phyloP scores from a whole-genome alignment of 2,329 filamentous ascomycete species.

The Simplicillium aogashimaense region DNA sequence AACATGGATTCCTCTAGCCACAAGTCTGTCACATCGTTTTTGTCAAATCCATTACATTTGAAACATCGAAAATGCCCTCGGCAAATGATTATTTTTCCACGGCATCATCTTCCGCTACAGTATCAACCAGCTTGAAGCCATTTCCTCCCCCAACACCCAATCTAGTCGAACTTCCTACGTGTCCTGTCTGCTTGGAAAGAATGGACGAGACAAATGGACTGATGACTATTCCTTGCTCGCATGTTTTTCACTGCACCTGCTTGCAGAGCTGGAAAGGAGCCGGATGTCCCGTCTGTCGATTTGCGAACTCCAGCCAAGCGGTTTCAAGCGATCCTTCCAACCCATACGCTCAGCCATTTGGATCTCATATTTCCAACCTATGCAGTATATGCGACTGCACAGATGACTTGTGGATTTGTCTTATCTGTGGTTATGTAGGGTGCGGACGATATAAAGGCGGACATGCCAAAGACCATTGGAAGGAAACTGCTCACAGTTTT shows the following conservation, averaged over 20 bases:
- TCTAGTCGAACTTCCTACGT: slow-evolving; percentile 85
- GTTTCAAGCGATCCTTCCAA: slow-evolving; percentile 34
- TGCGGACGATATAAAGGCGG: slow-evolving; percentile 92
- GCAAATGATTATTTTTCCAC: slow-evolving; percentile 15
- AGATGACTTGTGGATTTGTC: slow-evolving; percentile 86
- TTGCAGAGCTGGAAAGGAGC: slow-evolving; percentile 92
- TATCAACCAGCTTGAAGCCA: slow-evolving; percentile 41
- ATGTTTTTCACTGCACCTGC: slow-evolving; percentile 95
- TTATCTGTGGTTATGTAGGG: slow-evolving; percentile 86
- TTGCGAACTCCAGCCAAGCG: slow-evolving; percentile 48
- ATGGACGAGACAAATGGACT: slow-evolving; percentile 98
- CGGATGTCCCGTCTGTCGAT: slow-evolving; percentile 89
- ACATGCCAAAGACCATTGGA: slow-evolving; percentile 89
- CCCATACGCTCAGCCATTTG: slow-evolving; percentile 45
- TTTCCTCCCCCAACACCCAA: slow-evolving; percentile 65
- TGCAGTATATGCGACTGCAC: slow-evolving; percentile 74
- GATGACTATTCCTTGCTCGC: slow-evolving; percentile 92
- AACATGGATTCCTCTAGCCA: slow-evolving; percentile 35
- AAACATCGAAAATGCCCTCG: slow-evolving; percentile 34
- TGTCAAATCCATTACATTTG: slow-evolving; percentile 82
- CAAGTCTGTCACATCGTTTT: slow-evolving; percentile 94
- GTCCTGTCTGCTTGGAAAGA: slow-evolving; percentile 88
- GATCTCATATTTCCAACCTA: slow-evolving; percentile 52
- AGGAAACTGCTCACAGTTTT: slow-evolving; percentile 81
- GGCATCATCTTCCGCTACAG: slow-evolving; percentile 26